A percentile compares a stretch with the other conserved stretches of the same genome.
Conservation (phyloP, 192 early-diverging fungal genomes). For the Gaertneriomyces semiglobifer region DNA sequence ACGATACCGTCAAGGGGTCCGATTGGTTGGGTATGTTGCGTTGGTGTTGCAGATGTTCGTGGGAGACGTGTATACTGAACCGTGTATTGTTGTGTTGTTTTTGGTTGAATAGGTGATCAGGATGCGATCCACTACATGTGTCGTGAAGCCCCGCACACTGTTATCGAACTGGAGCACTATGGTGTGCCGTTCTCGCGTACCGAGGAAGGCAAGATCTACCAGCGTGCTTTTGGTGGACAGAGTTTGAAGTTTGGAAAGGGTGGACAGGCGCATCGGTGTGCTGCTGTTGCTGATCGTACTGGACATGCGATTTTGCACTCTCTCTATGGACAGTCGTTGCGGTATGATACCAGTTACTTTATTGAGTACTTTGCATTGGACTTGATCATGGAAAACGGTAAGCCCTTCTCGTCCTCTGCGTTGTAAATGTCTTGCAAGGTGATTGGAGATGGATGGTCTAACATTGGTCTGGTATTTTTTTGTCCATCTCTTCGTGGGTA, state of each 20-base stretch:
- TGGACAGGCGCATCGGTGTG: constrained; percentile 96
- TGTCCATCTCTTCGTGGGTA: neutral
- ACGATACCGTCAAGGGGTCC: constrained; percentile 97
- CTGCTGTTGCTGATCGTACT: constrained; percentile 97
- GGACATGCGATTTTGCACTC: constrained; percentile 98
- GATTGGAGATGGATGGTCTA: neutral
- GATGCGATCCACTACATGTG: constrained; percentile 99
- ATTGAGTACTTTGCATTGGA: constrained; percentile 99
- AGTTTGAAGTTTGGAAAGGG: constrained; percentile 92
- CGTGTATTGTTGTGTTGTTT: constrained; percentile 1
- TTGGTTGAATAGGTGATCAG: constrained; percentile 67
- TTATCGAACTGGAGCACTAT: constrained; percentile 97
- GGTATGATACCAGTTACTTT: constrained; percentile 95
- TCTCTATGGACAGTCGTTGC: constrained; percentile 94
- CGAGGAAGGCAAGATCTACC: constrained; percentile 96
- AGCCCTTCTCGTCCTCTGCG: neutral
- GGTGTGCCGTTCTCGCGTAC: constrained; percentile 98
- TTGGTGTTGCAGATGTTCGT: neutral
- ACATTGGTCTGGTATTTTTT: neutral
- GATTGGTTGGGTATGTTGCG: constrained; percentile 84
- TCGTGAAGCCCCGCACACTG: constrained; percentile 91
- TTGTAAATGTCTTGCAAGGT: neutral
- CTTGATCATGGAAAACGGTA: constrained; percentile 97
- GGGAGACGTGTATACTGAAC: neutral
- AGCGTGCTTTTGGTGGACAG: constrained; percentile 98